Base-by-base conservation (phyloP, 1,284 basidiomycete species). In the Boletus smithii region DNA sequence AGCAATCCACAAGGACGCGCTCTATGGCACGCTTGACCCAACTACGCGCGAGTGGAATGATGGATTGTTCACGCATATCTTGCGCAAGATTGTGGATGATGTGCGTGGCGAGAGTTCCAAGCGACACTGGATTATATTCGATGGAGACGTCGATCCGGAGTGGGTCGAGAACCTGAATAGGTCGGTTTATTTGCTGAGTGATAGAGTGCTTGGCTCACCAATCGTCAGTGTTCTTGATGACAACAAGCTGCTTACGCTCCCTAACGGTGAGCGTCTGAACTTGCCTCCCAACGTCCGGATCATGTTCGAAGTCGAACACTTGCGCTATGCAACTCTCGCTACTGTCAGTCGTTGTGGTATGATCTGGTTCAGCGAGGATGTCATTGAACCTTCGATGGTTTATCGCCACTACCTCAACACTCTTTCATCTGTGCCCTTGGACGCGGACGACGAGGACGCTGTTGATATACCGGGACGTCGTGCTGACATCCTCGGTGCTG, bases 81-180 rank as follows among this genome's bases (percentile, higher is more conserved):
- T 99, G 49, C 86, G 97, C 42, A 98, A 97, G 70, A 99, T 99
- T 54, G 91, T 98, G 48, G 97, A 99, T 64, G 95, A 99, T 62
- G 94, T 98, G 29, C 91, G 97, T 63, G 97, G 97, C 24, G 97
- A 98, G 71, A 97, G 93, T 66, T 77, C 82, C 24, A 98, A 97
- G 73, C 78, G 95, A 18, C 97, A 99, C 66, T 99, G 97, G 97
- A 99, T 99, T 61, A 91, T 99, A 53, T 99, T 99, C 57, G 97
- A 99, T 63, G 97, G 97, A 50, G 97, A 99, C 65, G 95, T 99
- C 42, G 97, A 99, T 75, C 97, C 97, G 0, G 97, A 99, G 70
- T 99, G 97, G 97, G 97, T 99, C 7, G 97, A 99, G 72, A 99
- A 99, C 68, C 73, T 99, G 71, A 99, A 99, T 73, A 97, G 92